Evolutionary conservation across 2,329 filamentous ascomycete species (phyloP).

Genomic region (Peltaster fructicola): DNA sequence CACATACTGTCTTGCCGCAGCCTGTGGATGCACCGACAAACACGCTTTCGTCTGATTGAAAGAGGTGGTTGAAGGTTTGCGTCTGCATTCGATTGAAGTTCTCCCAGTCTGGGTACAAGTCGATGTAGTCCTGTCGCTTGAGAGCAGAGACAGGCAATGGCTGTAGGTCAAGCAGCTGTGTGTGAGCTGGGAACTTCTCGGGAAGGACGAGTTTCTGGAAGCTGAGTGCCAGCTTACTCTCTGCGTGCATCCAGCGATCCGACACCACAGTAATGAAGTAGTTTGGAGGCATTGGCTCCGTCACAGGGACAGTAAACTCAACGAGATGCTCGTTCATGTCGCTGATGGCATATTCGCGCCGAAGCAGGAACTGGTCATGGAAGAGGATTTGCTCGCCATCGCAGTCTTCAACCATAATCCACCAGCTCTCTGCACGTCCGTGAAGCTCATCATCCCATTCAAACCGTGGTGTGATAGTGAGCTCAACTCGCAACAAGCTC

Average conservation of each 20-base stretch:
- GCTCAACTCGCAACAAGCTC: constrained; percentile 76
- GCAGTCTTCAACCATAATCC: constrained; percentile 93
- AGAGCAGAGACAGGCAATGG: constrained; percentile 75
- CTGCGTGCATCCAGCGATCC: constrained; percentile 95
- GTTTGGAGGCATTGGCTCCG: constrained; percentile 94
- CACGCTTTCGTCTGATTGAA: constrained; percentile 80
- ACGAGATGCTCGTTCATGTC: constrained; percentile 88
- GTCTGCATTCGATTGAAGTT: constrained; percentile 97
- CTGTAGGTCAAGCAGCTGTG: constrained; percentile 78
- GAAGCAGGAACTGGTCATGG: constrained; percentile 83
- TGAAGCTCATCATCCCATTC: constrained; percentile 87
- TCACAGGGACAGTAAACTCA: constrained; percentile 91
- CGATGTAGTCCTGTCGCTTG: constrained; percentile 67
- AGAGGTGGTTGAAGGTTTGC: constrained; percentile 88
- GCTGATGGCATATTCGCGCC: constrained; percentile 68
- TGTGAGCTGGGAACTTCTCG: constrained; percentile 89
- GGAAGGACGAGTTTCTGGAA: constrained; percentile 91
- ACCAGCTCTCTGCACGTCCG: constrained; percentile 78
- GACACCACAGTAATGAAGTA: constrained; percentile 94
- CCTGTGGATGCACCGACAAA: constrained; percentile 85
- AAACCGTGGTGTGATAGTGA: constrained; percentile 86
- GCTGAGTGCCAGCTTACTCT: constrained; percentile 80
- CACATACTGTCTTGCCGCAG: constrained; percentile 91
- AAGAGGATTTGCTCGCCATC: constrained; percentile 92
- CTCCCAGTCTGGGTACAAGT: constrained; percentile 65